Base-by-base conservation (phyloP, 768 basidiomycete genomes). In the Leccinellum luteum region DNA sequence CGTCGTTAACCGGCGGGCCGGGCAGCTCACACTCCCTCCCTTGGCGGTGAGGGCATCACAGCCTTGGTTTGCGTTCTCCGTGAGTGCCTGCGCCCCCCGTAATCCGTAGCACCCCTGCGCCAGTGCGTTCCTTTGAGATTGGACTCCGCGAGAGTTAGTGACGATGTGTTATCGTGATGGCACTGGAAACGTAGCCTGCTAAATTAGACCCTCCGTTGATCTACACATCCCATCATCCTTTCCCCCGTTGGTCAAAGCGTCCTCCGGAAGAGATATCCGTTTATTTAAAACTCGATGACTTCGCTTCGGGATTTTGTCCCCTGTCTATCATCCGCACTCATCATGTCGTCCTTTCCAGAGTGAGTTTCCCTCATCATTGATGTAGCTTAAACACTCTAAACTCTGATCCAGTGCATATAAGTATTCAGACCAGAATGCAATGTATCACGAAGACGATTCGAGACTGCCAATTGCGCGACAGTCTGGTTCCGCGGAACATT, bases 181-280 rank as follows among this genome's bases (percentile, higher is more conserved):
- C 69, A 73, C 71, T 67, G 68, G 69, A 70, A 61, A 61, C 58
- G 14, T 27, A 60, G 56, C 57, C 44, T 58, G 48, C 66, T 35
- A 64, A 69, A 64, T 51, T 48, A 49, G 61, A 27, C 58, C 31
- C 38, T 19, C 45, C 47, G 21, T 57, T 54, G 61, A 69, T 66
- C 52, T 51, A 30, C 53, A 7, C 56, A 64, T 68, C 58, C 50
- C 66, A 70, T 53, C 66, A 70, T 53, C 43, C 47, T 15, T 44
- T 19, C 50, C 52, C 59, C 48, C 59, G 21, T 57, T 54, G 30
- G 63, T 25, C 50, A 71, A 66, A 66, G 65, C 60, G 19, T 54
- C 50, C 53, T 52, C 51, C 31, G 67, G 47, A 48, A 52, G 44
- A 52, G 49, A 48, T 49, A 34, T 28, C 48, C 50, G 58, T 48